Conservation (phyloP, 1,284 basidiomycete species). For the Trametes hirsuta region DNA sequence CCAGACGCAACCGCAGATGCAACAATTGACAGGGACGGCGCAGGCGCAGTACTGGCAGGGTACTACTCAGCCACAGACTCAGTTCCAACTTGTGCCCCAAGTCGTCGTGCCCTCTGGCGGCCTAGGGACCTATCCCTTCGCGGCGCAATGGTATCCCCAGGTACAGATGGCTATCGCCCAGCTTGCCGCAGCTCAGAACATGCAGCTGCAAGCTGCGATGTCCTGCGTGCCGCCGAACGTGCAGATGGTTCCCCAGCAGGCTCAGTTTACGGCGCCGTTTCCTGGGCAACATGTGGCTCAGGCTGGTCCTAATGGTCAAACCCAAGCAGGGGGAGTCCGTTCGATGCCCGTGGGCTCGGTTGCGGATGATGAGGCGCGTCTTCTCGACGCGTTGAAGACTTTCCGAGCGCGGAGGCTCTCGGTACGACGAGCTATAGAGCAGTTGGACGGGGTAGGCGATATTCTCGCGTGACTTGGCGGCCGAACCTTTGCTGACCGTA, state of each 20-base stretch:
- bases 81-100: background rate
- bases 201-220: background rate
- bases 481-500: background rate
- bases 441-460: slow-evolving; percentile 5
- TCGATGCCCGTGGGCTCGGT: background rate
- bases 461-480: too few relatives aligned
- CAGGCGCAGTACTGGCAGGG: background rate
- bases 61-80: background rate
- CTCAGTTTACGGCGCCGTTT: background rate
- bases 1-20: background rate
- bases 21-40: background rate
- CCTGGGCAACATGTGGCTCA: background rate
- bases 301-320: background rate
- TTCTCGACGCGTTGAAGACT: slow-evolving; percentile 2
- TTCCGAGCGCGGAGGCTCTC: background rate
- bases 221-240: too few relatives aligned
- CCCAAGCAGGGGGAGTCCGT: background rate
- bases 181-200: background rate
- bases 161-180: background rate
- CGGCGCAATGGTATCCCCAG: too few relatives aligned
- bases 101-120: background rate
- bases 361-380: slow-evolving; percentile 5
- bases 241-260: background rate
- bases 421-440: slow-evolving; percentile 4
- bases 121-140: too few relatives aligned